Percentiles rank a stretch among this genome's conserved stretches.
These are phyloP conservation scores for Zopfochytrium polystomum DNA, from an alignment of 371 early-diverging fungal species.

Conservation along the genomic window DNA sequence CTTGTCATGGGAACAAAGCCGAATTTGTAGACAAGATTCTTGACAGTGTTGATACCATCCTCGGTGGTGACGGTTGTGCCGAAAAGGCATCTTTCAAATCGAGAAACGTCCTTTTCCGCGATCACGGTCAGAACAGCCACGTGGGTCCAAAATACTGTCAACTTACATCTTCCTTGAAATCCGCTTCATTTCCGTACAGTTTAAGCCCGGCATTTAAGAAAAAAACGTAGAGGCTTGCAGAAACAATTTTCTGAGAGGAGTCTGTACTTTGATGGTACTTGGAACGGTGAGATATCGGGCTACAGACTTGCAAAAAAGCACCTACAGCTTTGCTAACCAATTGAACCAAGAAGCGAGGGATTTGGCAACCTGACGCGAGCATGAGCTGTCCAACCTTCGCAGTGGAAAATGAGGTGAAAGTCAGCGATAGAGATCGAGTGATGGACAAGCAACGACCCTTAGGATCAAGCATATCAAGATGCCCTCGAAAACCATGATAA, in stretches of 20 bases:
- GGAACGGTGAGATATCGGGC: too few relatives aligned
- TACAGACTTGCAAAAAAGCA: too few relatives aligned
- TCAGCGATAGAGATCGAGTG: not conserved
- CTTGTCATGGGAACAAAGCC: conserved; percentile 37
- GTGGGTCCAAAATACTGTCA: too few relatives aligned
- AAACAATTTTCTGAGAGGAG: conserved; percentile 14
- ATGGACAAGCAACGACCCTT: conserved; percentile 18
- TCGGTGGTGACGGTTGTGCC: conserved; percentile 14
- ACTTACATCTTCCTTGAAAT: conserved; percentile 43
- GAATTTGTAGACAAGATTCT: conserved; percentile 28
- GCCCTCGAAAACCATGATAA: conserved; percentile 27
- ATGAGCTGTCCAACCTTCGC: conserved; percentile 21
- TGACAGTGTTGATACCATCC: conserved; percentile 23
- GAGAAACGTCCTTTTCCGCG: conserved; percentile 27
- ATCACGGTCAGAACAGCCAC: not conserved
- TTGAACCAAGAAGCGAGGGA: conserved; percentile 39
- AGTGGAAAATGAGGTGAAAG: not conserved
- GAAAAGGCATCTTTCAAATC: conserved; percentile 34
- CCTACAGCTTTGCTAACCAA: conserved; percentile 33
- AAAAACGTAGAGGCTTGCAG: conserved; percentile 32
- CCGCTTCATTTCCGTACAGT: conserved; percentile 28
- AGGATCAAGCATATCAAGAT: conserved; percentile 25
- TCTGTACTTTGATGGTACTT: conserved; percentile 30
- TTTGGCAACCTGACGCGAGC: conserved; percentile 15
- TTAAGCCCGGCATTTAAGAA: conserved; percentile 33